phyloP scores from a whole-genome alignment of 441 rosid species.

The Gossypium schwendimanii region DNA sequence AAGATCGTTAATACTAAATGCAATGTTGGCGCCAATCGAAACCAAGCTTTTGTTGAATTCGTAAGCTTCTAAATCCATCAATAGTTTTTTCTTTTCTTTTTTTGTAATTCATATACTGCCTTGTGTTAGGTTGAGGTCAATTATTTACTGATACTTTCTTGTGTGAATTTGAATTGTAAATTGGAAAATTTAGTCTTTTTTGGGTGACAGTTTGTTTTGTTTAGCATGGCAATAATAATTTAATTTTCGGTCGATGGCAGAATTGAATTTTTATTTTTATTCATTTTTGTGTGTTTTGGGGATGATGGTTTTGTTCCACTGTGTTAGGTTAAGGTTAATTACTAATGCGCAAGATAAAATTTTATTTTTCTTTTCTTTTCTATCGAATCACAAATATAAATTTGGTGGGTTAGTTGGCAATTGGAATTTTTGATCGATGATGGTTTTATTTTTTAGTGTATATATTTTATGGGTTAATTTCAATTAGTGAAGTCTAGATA shows the following conservation, averaged over 20 bases:
- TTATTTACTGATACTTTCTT: not conserved
- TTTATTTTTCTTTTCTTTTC: not conserved
- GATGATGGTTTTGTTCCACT: not conserved
- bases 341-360: not conserved
- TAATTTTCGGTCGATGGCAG: not conserved
- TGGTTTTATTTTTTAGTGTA: not conserved
- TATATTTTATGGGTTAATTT: not conserved
- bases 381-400: not conserved
- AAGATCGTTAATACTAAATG: constrained; percentile 87
- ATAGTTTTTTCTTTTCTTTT: not conserved
- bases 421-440: not conserved
- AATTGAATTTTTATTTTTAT: not conserved
- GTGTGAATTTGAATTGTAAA: not conserved
- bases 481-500: not conserved
- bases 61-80: constrained; percentile 29
- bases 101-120: not conserved
- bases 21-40: constrained; percentile 92
- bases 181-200: not conserved
- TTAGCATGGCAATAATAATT: not conserved
- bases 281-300: not conserved
- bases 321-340: not conserved
- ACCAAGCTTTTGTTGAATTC: constrained; percentile 94
- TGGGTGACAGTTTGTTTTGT: not conserved
- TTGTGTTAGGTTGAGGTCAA: not conserved
- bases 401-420: not conserved